Base-by-base conservation (phyloP, 805 yeast species). In the Lachancea kluyveri region DNA sequence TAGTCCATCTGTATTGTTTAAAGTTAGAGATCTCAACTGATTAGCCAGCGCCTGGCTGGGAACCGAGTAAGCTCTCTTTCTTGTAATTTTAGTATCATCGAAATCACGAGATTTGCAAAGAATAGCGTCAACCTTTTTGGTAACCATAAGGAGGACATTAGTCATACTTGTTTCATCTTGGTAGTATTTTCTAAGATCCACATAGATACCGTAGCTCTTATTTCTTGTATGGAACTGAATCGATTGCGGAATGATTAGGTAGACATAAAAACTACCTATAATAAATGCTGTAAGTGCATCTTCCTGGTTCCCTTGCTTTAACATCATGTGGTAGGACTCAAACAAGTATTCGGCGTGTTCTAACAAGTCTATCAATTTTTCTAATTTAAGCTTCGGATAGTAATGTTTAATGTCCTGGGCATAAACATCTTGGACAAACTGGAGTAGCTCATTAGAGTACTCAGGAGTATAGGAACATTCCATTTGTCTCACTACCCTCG, bases 191-290 rank as follows among this genome's bases (percentile, higher is more conserved):
- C 59, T 61, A 32, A 62, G 40, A 8, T 57, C 56, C 13, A 52
- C 44, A 28, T 62, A 64, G n/a, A 63, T 45, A 16, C 57, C 56
- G 32, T 54, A 59, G 34, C 61, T 59, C 37, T 59, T 63, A 39
- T 63, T 63, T 40, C 57, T 59, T 17, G 64, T 48, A 35, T 60
- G 64, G 33, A 62, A 64, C 38, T 64, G 67, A 18, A 58, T 57
- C 4, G 66, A 62, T 22, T 42, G 52, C 8, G 69, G 69, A 9
- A 64, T 57, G 7, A 62, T 54, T 16, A 60, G 42, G 39, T 50
- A 61, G 3, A 64, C 35, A 32, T 60, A 59, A 37, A 56, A 57
- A 26, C 62, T 49, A 2, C 68, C 68, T 6, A 61, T 49, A 6
- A 62, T 57, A 33, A 48, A 63, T 13, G 56, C 52, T 21, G 48